Percentiles rank a stretch among this genome's conserved stretches.
Evolutionary conservation across 1,284 basidiomycete species (phyloP).

Genomic region (Boletellus dicymbophilus): DNA sequence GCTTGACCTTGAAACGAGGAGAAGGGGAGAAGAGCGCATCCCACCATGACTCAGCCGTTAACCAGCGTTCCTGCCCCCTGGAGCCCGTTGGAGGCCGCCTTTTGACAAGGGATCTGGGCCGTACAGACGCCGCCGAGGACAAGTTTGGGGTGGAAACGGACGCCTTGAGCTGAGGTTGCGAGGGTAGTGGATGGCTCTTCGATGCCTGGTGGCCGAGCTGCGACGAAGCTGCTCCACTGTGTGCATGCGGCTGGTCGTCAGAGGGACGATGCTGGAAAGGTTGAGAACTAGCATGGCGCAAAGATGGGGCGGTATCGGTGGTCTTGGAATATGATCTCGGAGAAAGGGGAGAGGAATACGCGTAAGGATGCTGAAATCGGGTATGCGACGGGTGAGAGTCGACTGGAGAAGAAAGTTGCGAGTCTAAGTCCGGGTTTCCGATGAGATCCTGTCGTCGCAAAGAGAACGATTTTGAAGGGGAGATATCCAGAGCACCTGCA

Average conservation of each 20-base stretch:
- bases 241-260: neutral
- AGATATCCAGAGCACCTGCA: neutral
- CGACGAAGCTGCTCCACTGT: neutral
- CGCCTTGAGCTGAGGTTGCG: constrained; percentile 38
- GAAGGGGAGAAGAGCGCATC: constrained; percentile 74
- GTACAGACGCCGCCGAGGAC: constrained; percentile 20
- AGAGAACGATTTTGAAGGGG: neutral
- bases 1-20: constrained; percentile 58
- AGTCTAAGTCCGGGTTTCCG: constrained; percentile 18
- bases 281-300: constrained; percentile 25
- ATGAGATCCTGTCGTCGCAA: constrained; percentile 10
- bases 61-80: constrained; percentile 59
- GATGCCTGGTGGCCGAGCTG: constrained; percentile 1
- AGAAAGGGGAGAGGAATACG: constrained; percentile 39
- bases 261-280: constrained; percentile 8
- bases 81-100: constrained; percentile 13
- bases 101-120: constrained; percentile 6
- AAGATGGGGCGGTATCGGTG: neutral
- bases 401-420: constrained; percentile 18
- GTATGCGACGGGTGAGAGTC: constrained; percentile 17
- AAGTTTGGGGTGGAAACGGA: constrained; percentile 68
- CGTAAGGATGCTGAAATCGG: constrained; percentile 56
- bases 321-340: constrained; percentile 12
- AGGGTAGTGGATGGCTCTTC: neutral
- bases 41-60: constrained; percentile 77